Base-by-base conservation (phyloP, 805 yeast species). In the Yamadazyma olivae region DNA sequence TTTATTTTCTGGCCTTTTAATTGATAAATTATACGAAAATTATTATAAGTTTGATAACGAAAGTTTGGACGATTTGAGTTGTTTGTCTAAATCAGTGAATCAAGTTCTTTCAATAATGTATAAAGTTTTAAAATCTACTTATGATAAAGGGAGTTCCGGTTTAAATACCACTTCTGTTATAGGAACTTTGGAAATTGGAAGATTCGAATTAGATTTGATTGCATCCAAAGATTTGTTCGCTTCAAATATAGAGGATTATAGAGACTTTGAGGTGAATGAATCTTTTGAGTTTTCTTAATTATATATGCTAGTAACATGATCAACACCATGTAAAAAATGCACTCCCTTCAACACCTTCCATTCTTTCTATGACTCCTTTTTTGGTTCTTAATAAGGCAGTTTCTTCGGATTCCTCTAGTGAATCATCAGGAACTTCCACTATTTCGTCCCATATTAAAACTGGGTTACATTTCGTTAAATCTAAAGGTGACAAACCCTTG, bases 1-100 rank as follows among this genome's bases (percentile, higher is more conserved):
- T 51, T 59, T 90, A 27, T 90, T 91, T 49, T 81, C 95, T 0
- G 91, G 95, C 0, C 57, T 90, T 26, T 56, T 89, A 21, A 48
- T 86, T 5, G 95, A 83, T 56, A 73, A 85, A 46, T 62, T 81
- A 19, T 64, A 58, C 46, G 55, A 54, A 1, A 50, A 48, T 24
- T 27, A 40, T 15, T 35, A 27, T 29, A 12, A 19, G n/a, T n/a
- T n/a, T n/a, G 17, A 23, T 16, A 22, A 27, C 15, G 28, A 17
- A 19, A 14, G 17, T 21, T 12, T n/a, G n/a, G 18, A 13, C 16
- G 19, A 28, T 5, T 25, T 43, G 23, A 19, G 30, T n/a, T 34
- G 39, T n/a, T 42, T 49, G n/a, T 41, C 44, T n/a, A 38, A 36
- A 3, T 63, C 79, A 1, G 78, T 75, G 3, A 71, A 67, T 46